phyloP scores from a whole-genome alignment of 192 early-diverging fungal species.

The Coemansia sp. region DNA sequence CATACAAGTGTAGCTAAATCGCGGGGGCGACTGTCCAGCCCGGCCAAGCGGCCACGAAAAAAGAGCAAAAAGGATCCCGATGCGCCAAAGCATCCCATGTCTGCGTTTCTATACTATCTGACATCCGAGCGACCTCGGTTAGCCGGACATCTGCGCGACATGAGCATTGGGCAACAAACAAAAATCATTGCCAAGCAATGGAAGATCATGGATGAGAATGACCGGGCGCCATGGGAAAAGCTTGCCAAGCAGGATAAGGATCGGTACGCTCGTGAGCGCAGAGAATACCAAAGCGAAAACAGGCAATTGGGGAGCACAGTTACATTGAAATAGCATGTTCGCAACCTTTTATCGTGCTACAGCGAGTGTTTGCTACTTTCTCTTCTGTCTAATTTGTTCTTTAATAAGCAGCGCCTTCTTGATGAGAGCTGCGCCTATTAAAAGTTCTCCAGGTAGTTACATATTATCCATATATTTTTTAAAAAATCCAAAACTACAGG shows the following conservation, averaged over 20 bases:
- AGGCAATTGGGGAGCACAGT: slow-evolving; percentile 14
- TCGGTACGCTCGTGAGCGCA: slow-evolving; percentile 63
- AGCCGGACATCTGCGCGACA: slow-evolving; percentile 63
- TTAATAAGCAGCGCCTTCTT: background rate
- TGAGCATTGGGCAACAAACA: slow-evolving; percentile 71
- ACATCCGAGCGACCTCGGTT: slow-evolving; percentile 65
- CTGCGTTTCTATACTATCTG: slow-evolving; percentile 78
- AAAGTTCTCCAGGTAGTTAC: background rate
- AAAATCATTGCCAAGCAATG: slow-evolving; percentile 69
- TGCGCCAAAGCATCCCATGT: slow-evolving; percentile 85
- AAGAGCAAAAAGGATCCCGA: slow-evolving; percentile 70
- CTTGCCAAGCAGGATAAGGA: slow-evolving; percentile 59
- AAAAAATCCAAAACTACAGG: background rate
- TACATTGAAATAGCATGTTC: background rate
- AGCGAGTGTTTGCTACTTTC: background rate
- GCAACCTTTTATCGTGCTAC: background rate
- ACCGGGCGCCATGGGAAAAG: slow-evolving; percentile 55
- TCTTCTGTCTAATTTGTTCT: background rate
- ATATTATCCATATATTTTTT: background rate
- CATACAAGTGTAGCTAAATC: slow-evolving; percentile 14
- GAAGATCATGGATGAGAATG: slow-evolving; percentile 52
- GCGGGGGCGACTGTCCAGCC: slow-evolving; percentile 33
- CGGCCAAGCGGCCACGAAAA: slow-evolving; percentile 56
- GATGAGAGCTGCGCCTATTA: background rate
- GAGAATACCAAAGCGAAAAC: slow-evolving; percentile 52